These are phyloP conservation scores for Eremochloa ophiuroides DNA, from an alignment of 176 grass and related monocot genomes.

Conservation along the genomic window DNA sequence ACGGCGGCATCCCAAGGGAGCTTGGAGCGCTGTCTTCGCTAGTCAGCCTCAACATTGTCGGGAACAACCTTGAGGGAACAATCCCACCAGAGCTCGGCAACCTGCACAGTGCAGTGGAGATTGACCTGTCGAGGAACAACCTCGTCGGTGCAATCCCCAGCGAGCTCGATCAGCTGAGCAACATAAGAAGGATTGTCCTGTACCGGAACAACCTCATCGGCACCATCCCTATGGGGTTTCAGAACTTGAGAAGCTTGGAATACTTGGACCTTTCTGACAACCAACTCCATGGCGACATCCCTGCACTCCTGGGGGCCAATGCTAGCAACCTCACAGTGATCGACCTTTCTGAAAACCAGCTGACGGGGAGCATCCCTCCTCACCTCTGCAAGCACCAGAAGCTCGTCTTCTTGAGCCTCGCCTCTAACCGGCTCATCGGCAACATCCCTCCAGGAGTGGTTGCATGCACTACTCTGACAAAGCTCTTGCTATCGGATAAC, in stretches of 20 bases:
- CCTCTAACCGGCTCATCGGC: slow-evolving; percentile 52
- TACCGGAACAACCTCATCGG: slow-evolving; percentile 85
- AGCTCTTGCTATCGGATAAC: neutral
- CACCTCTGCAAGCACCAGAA: slow-evolving; percentile 67
- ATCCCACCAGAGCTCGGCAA: slow-evolving; percentile 47
- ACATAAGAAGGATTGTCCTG: slow-evolving; percentile 55
- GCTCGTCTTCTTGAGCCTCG: slow-evolving; percentile 66
- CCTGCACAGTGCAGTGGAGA: too few species aligned
- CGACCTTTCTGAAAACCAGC: slow-evolving; percentile 52
- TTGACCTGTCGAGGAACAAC: too few species aligned
- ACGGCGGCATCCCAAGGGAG: slow-evolving; percentile 54
- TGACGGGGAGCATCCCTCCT: slow-evolving; percentile 55
- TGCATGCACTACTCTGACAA: slow-evolving; percentile 55
- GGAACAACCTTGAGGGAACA: slow-evolving; percentile 52
- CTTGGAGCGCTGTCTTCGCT: slow-evolving; percentile 58
- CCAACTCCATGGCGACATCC: slow-evolving; percentile 62
- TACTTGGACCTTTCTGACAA: slow-evolving; percentile 67
- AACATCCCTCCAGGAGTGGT: slow-evolving; percentile 73
- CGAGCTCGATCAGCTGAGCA: slow-evolving; percentile 39
- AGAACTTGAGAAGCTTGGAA: slow-evolving; percentile 58
- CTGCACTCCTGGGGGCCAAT: slow-evolving; percentile 56
- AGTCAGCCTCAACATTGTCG: slow-evolving; percentile 45
- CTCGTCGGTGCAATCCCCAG: too few species aligned
- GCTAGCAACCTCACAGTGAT: slow-evolving; percentile 56
- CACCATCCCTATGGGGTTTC: slow-evolving; percentile 54